Base-by-base conservation (phyloP, 1,284 basidiomycete genomes). In the Pseudozyma pruni region DNA sequence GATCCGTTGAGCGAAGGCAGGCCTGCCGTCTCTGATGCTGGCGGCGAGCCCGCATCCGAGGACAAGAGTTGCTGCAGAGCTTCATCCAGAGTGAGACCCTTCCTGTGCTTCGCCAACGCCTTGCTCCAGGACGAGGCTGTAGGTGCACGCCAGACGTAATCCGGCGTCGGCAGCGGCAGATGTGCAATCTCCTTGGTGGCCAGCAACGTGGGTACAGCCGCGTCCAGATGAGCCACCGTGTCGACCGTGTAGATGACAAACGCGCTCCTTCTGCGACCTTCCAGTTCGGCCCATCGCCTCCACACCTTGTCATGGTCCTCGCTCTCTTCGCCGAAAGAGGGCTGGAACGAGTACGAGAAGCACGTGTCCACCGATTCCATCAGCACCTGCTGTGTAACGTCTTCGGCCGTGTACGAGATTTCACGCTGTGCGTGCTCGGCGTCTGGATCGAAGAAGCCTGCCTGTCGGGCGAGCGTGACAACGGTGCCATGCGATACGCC, bases 281-380 rank as follows among this genome's bases (percentile, higher is more conserved):
- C 76, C 19, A 66, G 57, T 31, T 78, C 76, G 52, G 59, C 61
- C 76, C 76, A 78, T 35, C 64, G 64, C 10, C 74, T 62, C 76
- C 76, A 78, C 11, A 76, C 40, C 49, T 68, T 63, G 14, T 76
- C 74, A 23, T 49, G 53, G 31, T 73, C 72, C 25, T 64, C 45
- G 27, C 45, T 60, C n/a, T 53, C 49, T 6, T 59, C 52, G 29
- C 57, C 38, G 29, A 67, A 71, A n/a, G 46, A 47, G 0, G 76
- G 66, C 25, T 68, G 13, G 45, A 67, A 76, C 16, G 69, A 58
- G 39, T 56, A 60, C 10, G 72, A 72, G 22, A 75, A 78, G 34
- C 41, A 46, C 29, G 55, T 50, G 27, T 73, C 74, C 13, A 56
- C 43, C 34, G 61, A 49, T 40, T 73, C 69, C 20, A 57, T 48